These are phyloP conservation scores for Austroboletus eburneus DNA, from an alignment of 768 basidiomycete genomes.

Conservation along the genomic window DNA sequence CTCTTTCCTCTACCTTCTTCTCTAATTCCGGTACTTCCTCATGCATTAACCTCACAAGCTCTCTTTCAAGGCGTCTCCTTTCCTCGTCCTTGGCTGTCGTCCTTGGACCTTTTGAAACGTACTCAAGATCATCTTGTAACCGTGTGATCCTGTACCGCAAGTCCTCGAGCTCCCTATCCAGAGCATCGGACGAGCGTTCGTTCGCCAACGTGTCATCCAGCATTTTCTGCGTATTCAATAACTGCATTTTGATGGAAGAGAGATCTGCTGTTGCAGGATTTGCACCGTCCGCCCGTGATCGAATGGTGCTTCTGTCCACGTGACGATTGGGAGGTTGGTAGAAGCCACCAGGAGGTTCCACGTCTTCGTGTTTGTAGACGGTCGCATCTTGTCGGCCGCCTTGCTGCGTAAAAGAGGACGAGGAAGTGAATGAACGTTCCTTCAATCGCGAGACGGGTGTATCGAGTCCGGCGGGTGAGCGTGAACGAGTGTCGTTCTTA, in stretches of 20 bases:
- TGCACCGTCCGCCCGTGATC: constrained; percentile 66
- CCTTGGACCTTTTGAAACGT: constrained; percentile 72
- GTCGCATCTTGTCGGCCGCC: constrained; percentile 80
- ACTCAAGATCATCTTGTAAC: constrained; percentile 89
- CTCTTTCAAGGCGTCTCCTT: constrained; percentile 79
- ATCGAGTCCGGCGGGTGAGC: constrained; percentile 53
- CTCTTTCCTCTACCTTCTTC: constrained; percentile 71
- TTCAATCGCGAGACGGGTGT: constrained; percentile 57
- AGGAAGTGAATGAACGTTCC: constrained; percentile 65
- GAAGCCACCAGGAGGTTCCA: constrained; percentile 53
- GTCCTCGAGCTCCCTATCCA: constrained; percentile 89
- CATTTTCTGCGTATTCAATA: constrained; percentile 75
- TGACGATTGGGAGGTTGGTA: constrained; percentile 84
- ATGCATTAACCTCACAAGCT: constrained; percentile 81
- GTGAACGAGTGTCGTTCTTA: constrained; percentile 77
- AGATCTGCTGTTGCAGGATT: constrained; percentile 61
- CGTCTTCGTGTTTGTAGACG: constrained; percentile 81
- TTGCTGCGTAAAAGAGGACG: constrained; percentile 43
- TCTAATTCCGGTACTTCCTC: constrained; percentile 91
- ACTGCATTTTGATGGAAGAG: constrained; percentile 79
- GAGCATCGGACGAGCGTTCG: constrained; percentile 78
- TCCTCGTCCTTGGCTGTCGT: constrained; percentile 79
- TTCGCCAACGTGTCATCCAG: constrained; percentile 72
- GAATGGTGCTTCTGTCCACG: constrained; percentile 77
- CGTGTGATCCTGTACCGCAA: constrained; percentile 80